A percentile compares a stretch with the other conserved stretches of the same genome.
Conservation (phyloP, 2,329 filamentous ascomycete species). For the Neofusicoccum cordaticola region DNA sequence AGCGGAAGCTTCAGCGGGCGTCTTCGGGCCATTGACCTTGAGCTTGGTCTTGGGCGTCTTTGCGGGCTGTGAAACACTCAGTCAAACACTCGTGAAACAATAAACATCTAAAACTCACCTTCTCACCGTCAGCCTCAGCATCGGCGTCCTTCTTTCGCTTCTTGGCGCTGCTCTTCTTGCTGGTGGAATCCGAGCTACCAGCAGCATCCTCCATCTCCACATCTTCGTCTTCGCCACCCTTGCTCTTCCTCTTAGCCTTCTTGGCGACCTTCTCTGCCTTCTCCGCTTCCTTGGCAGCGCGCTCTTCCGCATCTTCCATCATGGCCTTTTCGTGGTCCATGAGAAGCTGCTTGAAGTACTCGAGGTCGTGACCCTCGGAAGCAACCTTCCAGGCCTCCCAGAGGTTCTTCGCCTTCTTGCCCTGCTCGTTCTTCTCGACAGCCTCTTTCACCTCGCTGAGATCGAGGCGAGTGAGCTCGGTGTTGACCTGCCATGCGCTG, state of each 20-base stretch:
- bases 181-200: constrained; percentile 37
- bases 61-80: constrained; percentile 36
- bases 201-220: constrained; percentile 40
- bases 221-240: constrained; percentile 31
- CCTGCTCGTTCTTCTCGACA: constrained; percentile 64
- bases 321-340: constrained; percentile 55
- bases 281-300: constrained; percentile 63
- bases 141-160: constrained; percentile 77
- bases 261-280: constrained; percentile 51
- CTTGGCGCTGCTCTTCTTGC: constrained; percentile 40
- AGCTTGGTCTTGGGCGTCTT: constrained; percentile 52
- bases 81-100: not conserved
- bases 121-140: constrained; percentile 67
- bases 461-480: constrained; percentile 73
- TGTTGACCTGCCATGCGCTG: constrained; percentile 91
- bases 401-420: constrained; percentile 77
- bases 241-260: constrained; percentile 42
- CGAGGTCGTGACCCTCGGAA: constrained; percentile 70
- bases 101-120: constrained; percentile 38
- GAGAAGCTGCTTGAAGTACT: constrained; percentile 81
- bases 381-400: constrained; percentile 78
- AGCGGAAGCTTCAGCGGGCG: constrained; percentile 28
- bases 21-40: constrained; percentile 43
- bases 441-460: constrained; percentile 69
- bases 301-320: constrained; percentile 58